Evolutionary conservation across 139 green algal species (phyloP).

Genomic region (Asterochloris sp.): DNA sequence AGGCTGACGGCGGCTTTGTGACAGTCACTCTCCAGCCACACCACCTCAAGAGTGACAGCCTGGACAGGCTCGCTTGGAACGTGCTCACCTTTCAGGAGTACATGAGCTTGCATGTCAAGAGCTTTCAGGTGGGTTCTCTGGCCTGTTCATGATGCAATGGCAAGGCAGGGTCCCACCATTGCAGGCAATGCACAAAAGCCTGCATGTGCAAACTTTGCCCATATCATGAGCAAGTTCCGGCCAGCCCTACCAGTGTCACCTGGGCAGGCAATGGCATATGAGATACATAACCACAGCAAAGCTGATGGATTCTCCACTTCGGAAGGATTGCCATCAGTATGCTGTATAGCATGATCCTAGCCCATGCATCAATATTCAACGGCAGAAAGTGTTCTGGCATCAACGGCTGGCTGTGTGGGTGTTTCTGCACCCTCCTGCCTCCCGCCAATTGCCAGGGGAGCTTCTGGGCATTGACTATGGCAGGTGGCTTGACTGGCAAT

Average conservation of each 20-base stretch:
- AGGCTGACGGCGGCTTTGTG: conserved; percentile 8
- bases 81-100: conserved; percentile 1
- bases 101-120: conserved; percentile 4
- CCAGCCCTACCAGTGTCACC: background rate
- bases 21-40: background rate
- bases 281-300: no score
- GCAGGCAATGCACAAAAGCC: background rate
- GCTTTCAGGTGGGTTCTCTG: background rate
- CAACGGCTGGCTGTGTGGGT: background rate
- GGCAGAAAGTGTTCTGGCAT: no score
- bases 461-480: background rate
- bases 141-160: no score
- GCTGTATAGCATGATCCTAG: no score
- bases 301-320: no score
- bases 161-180: background rate
- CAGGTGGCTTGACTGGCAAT: background rate
- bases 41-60: background rate
- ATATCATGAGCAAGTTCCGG: background rate
- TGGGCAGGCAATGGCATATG: background rate
- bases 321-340: no score
- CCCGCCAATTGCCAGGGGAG: background rate
- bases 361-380: no score
- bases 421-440: background rate
- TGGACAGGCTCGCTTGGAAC: background rate
- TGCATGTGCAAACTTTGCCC: background rate